Conservation (phyloP, 2,329 filamentous ascomycete genomes). For the Colletotrichum viniferum region DNA sequence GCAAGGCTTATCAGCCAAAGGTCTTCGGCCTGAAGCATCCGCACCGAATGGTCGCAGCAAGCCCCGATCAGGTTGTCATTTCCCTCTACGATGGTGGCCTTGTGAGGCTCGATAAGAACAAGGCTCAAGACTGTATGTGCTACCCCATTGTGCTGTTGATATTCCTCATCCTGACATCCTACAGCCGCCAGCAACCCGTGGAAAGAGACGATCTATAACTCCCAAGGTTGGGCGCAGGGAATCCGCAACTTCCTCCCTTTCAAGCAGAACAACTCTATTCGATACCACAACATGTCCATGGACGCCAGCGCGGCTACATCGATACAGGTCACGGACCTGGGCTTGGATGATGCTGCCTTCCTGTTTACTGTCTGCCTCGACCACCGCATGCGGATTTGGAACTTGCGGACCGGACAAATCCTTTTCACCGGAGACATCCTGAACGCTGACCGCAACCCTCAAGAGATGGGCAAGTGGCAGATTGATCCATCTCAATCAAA, state of each 20-base stretch:
- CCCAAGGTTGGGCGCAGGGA: constrained; percentile 73
- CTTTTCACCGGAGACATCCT: constrained; percentile 80
- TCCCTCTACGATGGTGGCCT: constrained; percentile 82
- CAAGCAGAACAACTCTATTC: constrained; percentile 66
- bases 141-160: not conserved
- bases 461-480: constrained; percentile 74
- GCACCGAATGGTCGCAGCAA: constrained; percentile 80
- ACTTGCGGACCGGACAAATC: constrained; percentile 79
- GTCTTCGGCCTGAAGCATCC: constrained; percentile 78
- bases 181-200: constrained; percentile 49
- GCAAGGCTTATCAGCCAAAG: constrained; percentile 75
- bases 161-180: constrained; percentile 22
- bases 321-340: constrained; percentile 57
- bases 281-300: constrained; percentile 67
- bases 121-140: constrained; percentile 49
- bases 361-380: constrained; percentile 86
- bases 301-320: constrained; percentile 72
- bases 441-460: constrained; percentile 66
- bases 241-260: constrained; percentile 71
- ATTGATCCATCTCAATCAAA: constrained; percentile 81
- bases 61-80: constrained; percentile 75
- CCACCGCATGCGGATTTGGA: constrained; percentile 89
- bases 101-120: constrained; percentile 69
- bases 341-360: constrained; percentile 54
- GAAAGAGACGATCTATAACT: constrained; percentile 76